Evolutionary conservation across 768 basidiomycete genomes (phyloP).

Genomic region (Hericium rajendrae): DNA sequence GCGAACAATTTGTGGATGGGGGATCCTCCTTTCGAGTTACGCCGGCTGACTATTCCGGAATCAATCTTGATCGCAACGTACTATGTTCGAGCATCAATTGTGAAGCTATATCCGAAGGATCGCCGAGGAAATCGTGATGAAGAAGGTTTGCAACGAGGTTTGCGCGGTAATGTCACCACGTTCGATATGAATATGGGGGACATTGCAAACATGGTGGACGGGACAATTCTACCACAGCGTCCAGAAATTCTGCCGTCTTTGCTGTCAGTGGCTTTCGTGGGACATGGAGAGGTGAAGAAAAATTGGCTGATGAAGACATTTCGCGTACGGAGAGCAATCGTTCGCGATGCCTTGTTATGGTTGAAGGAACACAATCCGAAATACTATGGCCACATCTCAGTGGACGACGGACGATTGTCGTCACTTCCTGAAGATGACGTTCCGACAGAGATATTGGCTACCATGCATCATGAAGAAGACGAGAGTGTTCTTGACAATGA

Average conservation of each 20-base stretch:
- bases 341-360: conserved; percentile 26
- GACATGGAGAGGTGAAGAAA: conserved; percentile 19
- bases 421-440: conserved; percentile 25
- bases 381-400: conserved; percentile 23
- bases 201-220: not conserved
- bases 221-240: not conserved
- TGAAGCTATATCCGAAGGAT: conserved; percentile 17
- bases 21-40: conserved; percentile 19
- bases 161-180: not conserved
- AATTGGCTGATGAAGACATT: conserved; percentile 22
- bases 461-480: conserved; percentile 8
- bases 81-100: too few species aligned
- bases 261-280: conserved; percentile 28
- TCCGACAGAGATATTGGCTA: conserved; percentile 19
- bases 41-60: conserved; percentile 26
- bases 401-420: conserved; percentile 13
- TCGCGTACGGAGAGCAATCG: conserved; percentile 20
- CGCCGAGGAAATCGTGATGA: not conserved
- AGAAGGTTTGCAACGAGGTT: not conserved
- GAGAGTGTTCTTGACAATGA: too few species aligned
- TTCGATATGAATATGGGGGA: not conserved
- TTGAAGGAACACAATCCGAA: conserved; percentile 25
- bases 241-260: conserved; percentile 20
- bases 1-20: conserved; percentile 34
- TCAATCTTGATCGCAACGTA: conserved; percentile 23